These are phyloP conservation scores for Pythium phragmitis DNA, from an alignment of 352 stramenopile species.

Conservation along the genomic window DNA sequence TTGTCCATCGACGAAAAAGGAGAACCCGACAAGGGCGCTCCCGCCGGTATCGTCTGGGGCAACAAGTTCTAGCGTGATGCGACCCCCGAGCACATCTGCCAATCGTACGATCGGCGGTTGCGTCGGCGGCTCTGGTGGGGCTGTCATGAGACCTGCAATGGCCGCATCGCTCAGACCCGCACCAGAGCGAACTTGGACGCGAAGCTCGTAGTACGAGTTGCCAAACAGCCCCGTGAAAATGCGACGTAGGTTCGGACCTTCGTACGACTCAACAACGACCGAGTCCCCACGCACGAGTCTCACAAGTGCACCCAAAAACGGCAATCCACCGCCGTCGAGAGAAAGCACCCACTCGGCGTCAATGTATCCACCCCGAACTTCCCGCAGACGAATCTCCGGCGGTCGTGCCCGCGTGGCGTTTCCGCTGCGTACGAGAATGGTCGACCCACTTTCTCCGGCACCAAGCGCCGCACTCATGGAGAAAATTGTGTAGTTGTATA, in stretches of 20 bases:
- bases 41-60: conserved; percentile 45
- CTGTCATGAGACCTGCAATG: conserved; percentile 24
- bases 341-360: conserved; percentile 24
- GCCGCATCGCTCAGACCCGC: conserved; percentile 24
- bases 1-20: conserved; percentile 33
- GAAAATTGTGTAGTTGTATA: conserved; percentile 46
- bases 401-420: conserved; percentile 21
- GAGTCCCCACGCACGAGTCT: conserved; percentile 3
- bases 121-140: conserved; percentile 24
- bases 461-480: conserved; percentile 29
- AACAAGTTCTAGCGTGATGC: conserved; percentile 28
- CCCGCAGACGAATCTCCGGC: conserved; percentile 18
- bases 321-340: conserved; percentile 34
- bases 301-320: conserved; percentile 1
- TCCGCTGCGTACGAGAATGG: conserved; percentile 25
- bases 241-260: conserved; percentile 11
- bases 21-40: conserved; percentile 27
- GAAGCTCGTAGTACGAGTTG: conserved; percentile 32
- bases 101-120: conserved; percentile 25
- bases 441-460: not conserved
- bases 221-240: conserved; percentile 36
- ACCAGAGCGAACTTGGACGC: conserved; percentile 32
- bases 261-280: conserved; percentile 24
- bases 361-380: conserved; percentile 34
- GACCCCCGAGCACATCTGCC: conserved; percentile 33